phyloP scores from a whole-genome alignment of 805 yeast genomes.

The Ogataea methylovora region DNA sequence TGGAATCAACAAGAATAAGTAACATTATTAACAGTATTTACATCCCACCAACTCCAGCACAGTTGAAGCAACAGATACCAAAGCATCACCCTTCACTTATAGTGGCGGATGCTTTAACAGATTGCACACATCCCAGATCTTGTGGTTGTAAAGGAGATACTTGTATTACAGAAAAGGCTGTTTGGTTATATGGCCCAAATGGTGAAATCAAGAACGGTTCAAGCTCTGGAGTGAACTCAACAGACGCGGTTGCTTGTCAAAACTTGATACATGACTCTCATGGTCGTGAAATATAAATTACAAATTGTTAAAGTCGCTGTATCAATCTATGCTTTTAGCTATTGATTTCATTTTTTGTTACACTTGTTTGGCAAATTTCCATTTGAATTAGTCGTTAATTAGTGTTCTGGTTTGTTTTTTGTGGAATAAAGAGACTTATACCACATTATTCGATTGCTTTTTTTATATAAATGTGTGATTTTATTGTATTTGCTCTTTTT shows the following conservation, averaged over 20 bases:
- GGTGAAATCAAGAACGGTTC: constrained; percentile 23
- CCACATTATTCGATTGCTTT: too few relatives aligned
- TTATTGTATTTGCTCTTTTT: too few relatives aligned
- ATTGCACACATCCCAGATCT: constrained; percentile 16
- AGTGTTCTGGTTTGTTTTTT: too few relatives aligned
- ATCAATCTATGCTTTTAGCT: too few relatives aligned
- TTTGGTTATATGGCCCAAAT: constrained; percentile 27
- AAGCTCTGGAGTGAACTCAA: constrained; percentile 15
- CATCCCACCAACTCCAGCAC: constrained; percentile 18
- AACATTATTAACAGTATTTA: constrained; percentile 25
- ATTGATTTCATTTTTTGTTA: too few relatives aligned
- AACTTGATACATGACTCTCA: constrained; percentile 16
- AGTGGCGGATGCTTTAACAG: constrained; percentile 21
- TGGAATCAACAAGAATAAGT: constrained; percentile 25
- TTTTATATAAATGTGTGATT: too few relatives aligned
- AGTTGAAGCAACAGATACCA: constrained; percentile 21
- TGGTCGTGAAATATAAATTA: constrained; percentile 8
- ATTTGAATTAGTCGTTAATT: too few relatives aligned
- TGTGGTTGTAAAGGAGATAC: constrained; percentile 28
- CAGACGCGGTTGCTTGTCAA: constrained; percentile 23
- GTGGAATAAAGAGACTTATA: too few relatives aligned
- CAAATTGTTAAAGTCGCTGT: too few relatives aligned
- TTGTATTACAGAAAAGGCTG: constrained; percentile 26
- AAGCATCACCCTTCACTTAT: constrained; percentile 28
- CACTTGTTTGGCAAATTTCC: too few relatives aligned